phyloP scores from a whole-genome alignment of 768 basidiomycete genomes.

The Boletus sensibilis region DNA sequence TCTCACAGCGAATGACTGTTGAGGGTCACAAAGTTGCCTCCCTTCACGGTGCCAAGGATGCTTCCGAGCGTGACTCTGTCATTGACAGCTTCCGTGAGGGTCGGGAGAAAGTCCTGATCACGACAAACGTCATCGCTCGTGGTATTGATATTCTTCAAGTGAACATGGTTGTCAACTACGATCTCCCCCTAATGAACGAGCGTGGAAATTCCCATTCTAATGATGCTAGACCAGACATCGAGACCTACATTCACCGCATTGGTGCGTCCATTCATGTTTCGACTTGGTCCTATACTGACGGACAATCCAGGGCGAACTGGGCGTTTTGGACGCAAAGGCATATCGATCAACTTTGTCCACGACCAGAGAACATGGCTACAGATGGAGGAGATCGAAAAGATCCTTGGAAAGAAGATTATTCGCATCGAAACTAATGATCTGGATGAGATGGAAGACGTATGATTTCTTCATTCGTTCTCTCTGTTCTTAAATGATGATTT shows the following conservation, averaged over 20 bases:
- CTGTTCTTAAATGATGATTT: neutral
- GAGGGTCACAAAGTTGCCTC: slow-evolving; percentile 98
- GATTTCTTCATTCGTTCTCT: slow-evolving; percentile 21
- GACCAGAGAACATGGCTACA: slow-evolving; percentile 83
- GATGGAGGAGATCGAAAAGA: slow-evolving; percentile 86
- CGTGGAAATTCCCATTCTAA: slow-evolving; percentile 42
- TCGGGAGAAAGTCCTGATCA: slow-evolving; percentile 95
- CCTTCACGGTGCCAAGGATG: slow-evolving; percentile 92
- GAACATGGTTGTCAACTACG: slow-evolving; percentile 99
- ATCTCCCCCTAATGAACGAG: slow-evolving; percentile 84
- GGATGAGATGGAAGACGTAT: slow-evolving; percentile 91
- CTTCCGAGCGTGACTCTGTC: slow-evolving; percentile 82
- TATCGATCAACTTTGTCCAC: slow-evolving; percentile 97
- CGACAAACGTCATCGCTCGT: slow-evolving; percentile 97
- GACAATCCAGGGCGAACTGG: slow-evolving; percentile 81
- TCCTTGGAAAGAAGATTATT: slow-evolving; percentile 73
- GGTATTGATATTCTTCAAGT: slow-evolving; percentile 99
- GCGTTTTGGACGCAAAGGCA: slow-evolving; percentile 94
- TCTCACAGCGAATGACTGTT: slow-evolving; percentile 83
- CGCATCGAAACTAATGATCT: slow-evolving; percentile 87
- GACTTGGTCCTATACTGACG: neutral
- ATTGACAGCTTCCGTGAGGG: slow-evolving; percentile 97
- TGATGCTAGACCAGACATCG: slow-evolving; percentile 78
- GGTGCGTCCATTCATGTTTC: slow-evolving; percentile 50
- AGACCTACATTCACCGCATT: slow-evolving; percentile 98